These are phyloP conservation scores for Talaromyces sp. DNA, from an alignment of 2,329 filamentous ascomycete species.

Conservation along the genomic window DNA sequence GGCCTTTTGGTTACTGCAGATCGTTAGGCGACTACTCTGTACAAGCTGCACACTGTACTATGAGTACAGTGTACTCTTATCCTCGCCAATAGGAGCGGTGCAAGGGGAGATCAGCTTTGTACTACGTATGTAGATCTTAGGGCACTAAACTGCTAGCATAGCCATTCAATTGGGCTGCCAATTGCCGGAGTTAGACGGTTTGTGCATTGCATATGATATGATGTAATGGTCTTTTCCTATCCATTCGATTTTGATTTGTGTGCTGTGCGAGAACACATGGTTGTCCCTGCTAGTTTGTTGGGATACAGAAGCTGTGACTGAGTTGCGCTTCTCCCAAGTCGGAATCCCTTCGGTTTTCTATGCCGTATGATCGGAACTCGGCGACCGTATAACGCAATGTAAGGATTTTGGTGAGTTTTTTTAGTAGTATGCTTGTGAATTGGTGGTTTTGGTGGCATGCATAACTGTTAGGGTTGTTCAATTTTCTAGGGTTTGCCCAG, in stretches of 20 bases:
- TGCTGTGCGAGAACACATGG: not conserved
- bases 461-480: not conserved
- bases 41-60: too few species aligned
- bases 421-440: not conserved
- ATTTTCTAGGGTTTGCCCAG: not conserved
- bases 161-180: not conserved
- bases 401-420: not conserved
- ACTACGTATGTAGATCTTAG: too few species aligned
- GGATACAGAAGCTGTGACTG: not conserved
- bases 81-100: slow-evolving; percentile 10
- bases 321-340: not conserved
- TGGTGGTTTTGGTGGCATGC: not conserved
- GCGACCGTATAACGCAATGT: not conserved
- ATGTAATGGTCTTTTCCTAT: not conserved
- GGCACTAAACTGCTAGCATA: not conserved
- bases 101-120: slow-evolving; percentile 3
- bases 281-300: not conserved
- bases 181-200: not conserved
- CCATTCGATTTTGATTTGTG: not conserved
- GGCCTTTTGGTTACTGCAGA: not conserved
- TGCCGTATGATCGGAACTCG: not conserved
- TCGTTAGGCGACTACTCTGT: not conserved
- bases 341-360: not conserved
- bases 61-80: not conserved
- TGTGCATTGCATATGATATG: not conserved